Conservation (phyloP, 192 early-diverging fungal species). For the Umbelopsis sp. region DNA sequence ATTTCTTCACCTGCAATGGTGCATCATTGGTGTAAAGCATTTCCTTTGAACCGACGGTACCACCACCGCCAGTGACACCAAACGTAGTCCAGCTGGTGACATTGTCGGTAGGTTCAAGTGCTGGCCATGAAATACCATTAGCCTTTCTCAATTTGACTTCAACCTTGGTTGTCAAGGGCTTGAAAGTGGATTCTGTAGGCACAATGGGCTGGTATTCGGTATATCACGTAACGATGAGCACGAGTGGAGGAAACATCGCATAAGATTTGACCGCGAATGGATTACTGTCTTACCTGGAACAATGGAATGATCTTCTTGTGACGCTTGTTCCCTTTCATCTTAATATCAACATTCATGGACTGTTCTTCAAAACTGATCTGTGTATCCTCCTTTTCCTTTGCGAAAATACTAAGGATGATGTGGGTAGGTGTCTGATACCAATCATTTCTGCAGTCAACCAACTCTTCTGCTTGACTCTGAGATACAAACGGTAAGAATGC, state of each 20-base stretch:
- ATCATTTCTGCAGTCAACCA: slow-evolving; percentile 84
- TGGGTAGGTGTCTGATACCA: slow-evolving; percentile 91
- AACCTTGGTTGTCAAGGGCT: slow-evolving; percentile 75
- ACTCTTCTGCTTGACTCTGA: slow-evolving; percentile 38
- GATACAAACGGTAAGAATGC: not conserved
- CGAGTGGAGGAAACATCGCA: too few relatives aligned
- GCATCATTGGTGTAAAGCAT: slow-evolving; percentile 18
- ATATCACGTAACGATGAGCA: not conserved
- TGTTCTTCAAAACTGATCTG: slow-evolving; percentile 60
- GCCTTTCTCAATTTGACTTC: slow-evolving; percentile 81
- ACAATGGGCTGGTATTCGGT: slow-evolving; percentile 60
- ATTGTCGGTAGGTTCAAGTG: slow-evolving; percentile 67
- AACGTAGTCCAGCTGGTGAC: slow-evolving; percentile 83
- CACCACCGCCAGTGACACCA: slow-evolving; percentile 69
- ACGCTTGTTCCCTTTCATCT: slow-evolving; percentile 74
- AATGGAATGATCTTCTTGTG: slow-evolving; percentile 72
- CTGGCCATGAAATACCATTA: slow-evolving; percentile 83
- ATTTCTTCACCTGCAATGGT: slow-evolving; percentile 12
- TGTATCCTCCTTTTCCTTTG: slow-evolving; percentile 81
- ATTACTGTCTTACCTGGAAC: slow-evolving; percentile 41
- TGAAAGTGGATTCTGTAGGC: slow-evolving; percentile 61
- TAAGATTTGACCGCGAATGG: too few relatives aligned
- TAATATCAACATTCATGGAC: slow-evolving; percentile 72
- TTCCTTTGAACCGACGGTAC: slow-evolving; percentile 69
- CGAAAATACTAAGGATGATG: slow-evolving; percentile 90